Percentiles rank a stretch among this genome's conserved stretches.
phyloP scores from a whole-genome alignment of 345 rosid genomes.

The Leavenworthia alabamica region DNA sequence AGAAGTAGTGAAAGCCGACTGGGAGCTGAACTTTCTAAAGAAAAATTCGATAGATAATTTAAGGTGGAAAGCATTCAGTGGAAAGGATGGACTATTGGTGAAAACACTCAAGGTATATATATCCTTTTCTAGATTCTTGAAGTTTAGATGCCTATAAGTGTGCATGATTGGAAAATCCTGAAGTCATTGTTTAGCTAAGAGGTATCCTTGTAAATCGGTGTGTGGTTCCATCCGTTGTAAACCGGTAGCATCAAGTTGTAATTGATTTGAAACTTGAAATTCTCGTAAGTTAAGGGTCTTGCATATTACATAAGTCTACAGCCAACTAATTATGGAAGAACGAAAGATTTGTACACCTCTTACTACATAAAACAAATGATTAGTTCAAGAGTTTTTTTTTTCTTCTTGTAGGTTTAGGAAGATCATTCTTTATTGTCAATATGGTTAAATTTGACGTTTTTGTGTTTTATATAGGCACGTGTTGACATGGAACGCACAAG shows the following conservation, averaged over 20 bases:
- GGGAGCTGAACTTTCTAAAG: constrained; percentile 90
- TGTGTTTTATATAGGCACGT: constrained; percentile 49
- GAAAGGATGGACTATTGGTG: constrained; percentile 75
- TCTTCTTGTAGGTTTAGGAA: constrained; percentile 2
- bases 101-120: constrained; percentile 75
- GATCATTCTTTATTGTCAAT: constrained; percentile 1
- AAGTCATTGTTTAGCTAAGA: not conserved
- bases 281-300: not conserved
- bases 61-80: constrained; percentile 81
- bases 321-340: not conserved
- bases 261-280: not conserved
- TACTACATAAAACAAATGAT: not conserved
- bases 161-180: not conserved
- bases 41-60: constrained; percentile 64
- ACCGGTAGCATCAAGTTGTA: constrained; percentile 1
- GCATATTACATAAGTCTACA: not conserved
- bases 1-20: constrained; percentile 92
- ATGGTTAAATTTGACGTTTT: constrained; percentile 13
- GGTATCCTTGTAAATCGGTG: not conserved
- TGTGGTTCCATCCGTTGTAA: not conserved
- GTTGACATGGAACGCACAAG: constrained; percentile 64
- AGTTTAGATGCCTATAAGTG: not conserved
- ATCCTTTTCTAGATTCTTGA: constrained; percentile 14
- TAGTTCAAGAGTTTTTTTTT: not conserved
- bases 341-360: not conserved